Base-by-base conservation (phyloP, 148 eudicot genomes). In the Chenopodium album region DNA sequence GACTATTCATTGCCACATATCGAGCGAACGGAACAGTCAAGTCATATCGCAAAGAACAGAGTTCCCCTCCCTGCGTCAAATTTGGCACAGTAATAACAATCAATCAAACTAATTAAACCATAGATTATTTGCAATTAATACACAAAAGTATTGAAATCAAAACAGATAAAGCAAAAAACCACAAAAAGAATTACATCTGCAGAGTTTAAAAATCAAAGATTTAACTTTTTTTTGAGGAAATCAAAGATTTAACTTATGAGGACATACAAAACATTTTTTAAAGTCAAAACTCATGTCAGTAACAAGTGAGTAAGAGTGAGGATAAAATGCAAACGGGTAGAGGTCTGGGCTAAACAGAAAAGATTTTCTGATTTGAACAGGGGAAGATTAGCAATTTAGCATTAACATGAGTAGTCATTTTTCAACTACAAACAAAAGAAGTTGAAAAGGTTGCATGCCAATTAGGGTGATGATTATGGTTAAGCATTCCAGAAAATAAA, bases 21-120 rank as follows among this genome's bases (percentile, higher is more conserved):
- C 97, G 90, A 73, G 99, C 98, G 82, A 97, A 94, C 66, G 98
- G 98, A 29, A 94, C 99, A 2, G 99, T 94, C 71, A 97, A 87
- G 73, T 97, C 96, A 84, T 94, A 97, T n/a, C 98, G 91, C 83
- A 97, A 79, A 41, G 97, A 97, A 84, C 97, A 97, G 28, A 97
- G 98, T 77, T 94, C 98, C 56, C 99, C 98, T 75, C 99, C 99
- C 97, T 94, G 90, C 84, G 76, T 78, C 78, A 65, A 85, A 22
- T 29, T 74, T 47, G 76, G 71, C 64, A 78, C 65, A 48, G 63
- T 23, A 23, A n/a, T 23, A 31, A 20, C 29, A 68, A 44, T 52
- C 44, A 65, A 60, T 74, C 8, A 28, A 78, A 52, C 46, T 9
- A 78, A 65, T 31, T 9, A 22, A 71, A 34, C 11, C 50, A 47